phyloP scores from a whole-genome alignment of 2,329 filamentous ascomycete species.

The Penicillium sp. region DNA sequence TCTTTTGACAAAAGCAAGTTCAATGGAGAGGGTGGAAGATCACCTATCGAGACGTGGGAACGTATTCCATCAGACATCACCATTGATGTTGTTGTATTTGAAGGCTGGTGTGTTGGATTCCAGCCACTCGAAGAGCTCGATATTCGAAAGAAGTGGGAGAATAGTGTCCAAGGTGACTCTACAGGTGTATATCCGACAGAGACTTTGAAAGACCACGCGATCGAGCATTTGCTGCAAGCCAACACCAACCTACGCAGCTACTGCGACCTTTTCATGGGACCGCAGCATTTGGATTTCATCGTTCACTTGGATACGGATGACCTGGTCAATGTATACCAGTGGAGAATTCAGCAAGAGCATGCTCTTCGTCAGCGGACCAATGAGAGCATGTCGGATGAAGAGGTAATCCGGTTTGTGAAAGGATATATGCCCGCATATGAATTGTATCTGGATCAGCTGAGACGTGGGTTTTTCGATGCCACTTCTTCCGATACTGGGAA shows the following conservation, averaged over 20 bases:
- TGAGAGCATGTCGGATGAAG: constrained; percentile 17
- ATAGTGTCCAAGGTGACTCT: background rate
- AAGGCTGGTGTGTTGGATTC: constrained; percentile 21
- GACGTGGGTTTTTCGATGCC: constrained; percentile 8
- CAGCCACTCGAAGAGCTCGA: constrained; percentile 8
- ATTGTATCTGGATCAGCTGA: constrained; percentile 18
- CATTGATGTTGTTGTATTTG: constrained; percentile 18
- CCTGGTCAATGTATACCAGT: constrained; percentile 18
- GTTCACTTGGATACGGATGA: constrained; percentile 19
- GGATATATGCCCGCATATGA: constrained; percentile 23
- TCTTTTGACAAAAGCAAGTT: constrained; percentile 20
- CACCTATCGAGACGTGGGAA: constrained; percentile 9
- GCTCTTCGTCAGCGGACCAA: constrained; percentile 7
- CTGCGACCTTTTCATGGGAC: constrained; percentile 17
- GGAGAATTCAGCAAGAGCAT: constrained; percentile 19
- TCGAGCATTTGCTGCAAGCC: constrained; percentile 12
- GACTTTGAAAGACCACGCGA: constrained; percentile 13
- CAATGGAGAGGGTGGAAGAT: constrained; percentile 17
- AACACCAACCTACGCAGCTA: constrained; percentile 13
- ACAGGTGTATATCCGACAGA: constrained; percentile 3
- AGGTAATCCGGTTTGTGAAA: constrained; percentile 16
- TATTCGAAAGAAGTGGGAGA: constrained; percentile 5
- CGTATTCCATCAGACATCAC: constrained; percentile 1
- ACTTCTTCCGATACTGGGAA: background rate
- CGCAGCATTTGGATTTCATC: constrained; percentile 14